A percentile compares a stretch with the other conserved stretches of the same genome.
These are phyloP conservation scores for Metschnikowia reukaufii DNA, from an alignment of 805 yeast species.

Conservation along the genomic window DNA sequence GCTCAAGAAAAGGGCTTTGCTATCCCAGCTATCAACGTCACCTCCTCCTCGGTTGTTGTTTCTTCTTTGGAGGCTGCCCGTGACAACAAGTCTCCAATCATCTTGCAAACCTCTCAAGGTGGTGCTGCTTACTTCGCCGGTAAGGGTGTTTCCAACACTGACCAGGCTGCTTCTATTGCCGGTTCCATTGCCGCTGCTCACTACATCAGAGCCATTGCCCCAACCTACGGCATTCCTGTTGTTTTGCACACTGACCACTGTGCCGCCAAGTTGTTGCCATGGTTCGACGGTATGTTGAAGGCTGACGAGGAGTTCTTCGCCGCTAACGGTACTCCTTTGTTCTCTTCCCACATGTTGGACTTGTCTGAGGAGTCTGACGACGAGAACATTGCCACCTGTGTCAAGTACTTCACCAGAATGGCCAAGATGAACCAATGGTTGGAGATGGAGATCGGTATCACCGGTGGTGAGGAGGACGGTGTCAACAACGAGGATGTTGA, in stretches of 20 bases:
- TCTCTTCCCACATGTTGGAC: constrained; percentile 99
- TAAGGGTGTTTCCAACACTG: constrained; percentile 93
- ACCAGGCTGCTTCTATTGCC: constrained; percentile 90
- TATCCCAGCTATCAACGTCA: constrained; percentile 97
- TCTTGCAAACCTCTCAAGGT: constrained; percentile 96
- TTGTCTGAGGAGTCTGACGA: constrained; percentile 95
- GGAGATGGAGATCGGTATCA: constrained; percentile 99
- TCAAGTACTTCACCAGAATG: constrained; percentile 91
- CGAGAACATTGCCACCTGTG: constrained; percentile 93
- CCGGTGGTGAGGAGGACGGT: constrained; percentile 99
- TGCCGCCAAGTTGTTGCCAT: constrained; percentile 95
- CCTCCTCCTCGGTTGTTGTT: constrained; percentile 91
- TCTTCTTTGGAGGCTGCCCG: constrained; percentile 51
- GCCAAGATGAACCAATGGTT: constrained; percentile 94
- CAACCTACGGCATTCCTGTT: constrained; percentile 95
- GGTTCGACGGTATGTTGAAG: constrained; percentile 97
- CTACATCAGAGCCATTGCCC: constrained; percentile 95
- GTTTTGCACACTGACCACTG: constrained; percentile 98
- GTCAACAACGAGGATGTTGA: constrained; percentile 95
- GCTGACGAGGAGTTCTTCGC: constrained; percentile 94
- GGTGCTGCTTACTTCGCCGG: constrained; percentile 99
- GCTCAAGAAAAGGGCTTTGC: constrained; percentile 94
- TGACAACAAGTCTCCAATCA: constrained; percentile 77
- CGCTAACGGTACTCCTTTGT: constrained; percentile 88
- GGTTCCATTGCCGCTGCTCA: constrained; percentile 98